These are phyloP conservation scores for Phytopythium litorale DNA, from an alignment of 352 stramenopile species.

Conservation along the genomic window DNA sequence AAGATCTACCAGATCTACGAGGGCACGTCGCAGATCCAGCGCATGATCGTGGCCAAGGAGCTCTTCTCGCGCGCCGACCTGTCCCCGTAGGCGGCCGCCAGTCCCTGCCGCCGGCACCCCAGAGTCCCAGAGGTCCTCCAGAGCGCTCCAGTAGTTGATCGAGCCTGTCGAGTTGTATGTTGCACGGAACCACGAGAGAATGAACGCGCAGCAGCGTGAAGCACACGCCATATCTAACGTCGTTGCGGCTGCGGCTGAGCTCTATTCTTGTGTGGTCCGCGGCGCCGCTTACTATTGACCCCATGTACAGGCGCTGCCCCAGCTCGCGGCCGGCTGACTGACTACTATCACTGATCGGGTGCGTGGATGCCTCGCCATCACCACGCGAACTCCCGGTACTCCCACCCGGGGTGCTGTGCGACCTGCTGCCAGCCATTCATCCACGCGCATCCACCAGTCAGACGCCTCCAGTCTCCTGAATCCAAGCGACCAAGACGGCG, in stretches of 20 bases:
- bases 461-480: neutral
- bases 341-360: neutral
- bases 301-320: neutral
- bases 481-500: neutral
- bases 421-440: neutral
- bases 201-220: neutral
- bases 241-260: neutral
- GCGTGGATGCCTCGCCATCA: neutral
- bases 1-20: constrained; percentile 94
- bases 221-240: neutral
- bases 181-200: neutral
- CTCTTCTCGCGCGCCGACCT: constrained; percentile 70
- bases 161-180: constrained; percentile 1
- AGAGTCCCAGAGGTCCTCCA: no score
- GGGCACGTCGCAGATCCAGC: constrained; percentile 90
- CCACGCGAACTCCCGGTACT: constrained; percentile 9
- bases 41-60: constrained; percentile 89
- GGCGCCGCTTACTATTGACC: neutral
- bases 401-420: constrained; percentile 4
- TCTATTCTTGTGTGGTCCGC: neutral
- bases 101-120: neutral
- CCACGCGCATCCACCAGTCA: neutral
- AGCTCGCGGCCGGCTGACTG: neutral
- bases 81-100: constrained; percentile 37
- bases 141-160: neutral